These are phyloP conservation scores for Chiua virens DNA, from an alignment of 768 basidiomycete genomes.

Conservation along the genomic window DNA sequence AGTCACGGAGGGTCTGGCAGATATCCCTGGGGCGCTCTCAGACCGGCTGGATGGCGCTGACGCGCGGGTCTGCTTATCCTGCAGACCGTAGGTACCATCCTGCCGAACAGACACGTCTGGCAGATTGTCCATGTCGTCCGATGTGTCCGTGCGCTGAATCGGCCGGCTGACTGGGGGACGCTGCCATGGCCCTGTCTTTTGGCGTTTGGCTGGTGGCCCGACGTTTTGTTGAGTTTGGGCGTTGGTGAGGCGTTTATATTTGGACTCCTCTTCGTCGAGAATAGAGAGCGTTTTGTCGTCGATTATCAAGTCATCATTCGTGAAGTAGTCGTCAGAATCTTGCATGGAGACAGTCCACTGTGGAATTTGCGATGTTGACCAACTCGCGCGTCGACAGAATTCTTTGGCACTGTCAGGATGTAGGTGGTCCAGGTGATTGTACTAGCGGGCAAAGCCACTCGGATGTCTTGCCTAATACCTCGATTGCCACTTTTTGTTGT, in stretches of 20 bases:
- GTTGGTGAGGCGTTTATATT: conserved; percentile 27
- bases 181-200: conserved; percentile 50
- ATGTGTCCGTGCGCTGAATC: conserved; percentile 22
- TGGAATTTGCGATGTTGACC: neutral
- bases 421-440: too few relatives aligned
- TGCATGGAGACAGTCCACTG: conserved; percentile 42
- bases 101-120: conserved; percentile 63
- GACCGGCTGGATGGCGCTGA: conserved; percentile 12
- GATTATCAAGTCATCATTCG: conserved; percentile 63
- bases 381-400: neutral
- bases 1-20: conserved; percentile 9
- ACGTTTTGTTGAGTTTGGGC: conserved; percentile 25
- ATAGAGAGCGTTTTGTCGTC: conserved; percentile 62
- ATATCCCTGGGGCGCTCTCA: conserved; percentile 7
- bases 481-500: too few relatives aligned
- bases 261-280: conserved; percentile 58
- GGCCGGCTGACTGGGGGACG: conserved; percentile 33
- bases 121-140: conserved; percentile 49
- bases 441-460: too few relatives aligned
- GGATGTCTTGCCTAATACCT: too few relatives aligned
- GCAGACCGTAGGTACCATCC: conserved; percentile 57
- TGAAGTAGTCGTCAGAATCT: conserved; percentile 64
- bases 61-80: conserved; percentile 19
- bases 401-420: neutral
- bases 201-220: conserved; percentile 52